Evolutionary conservation across 805 yeast genomes (phyloP).

Genomic region (Tetrapisispora pingtungensis): DNA sequence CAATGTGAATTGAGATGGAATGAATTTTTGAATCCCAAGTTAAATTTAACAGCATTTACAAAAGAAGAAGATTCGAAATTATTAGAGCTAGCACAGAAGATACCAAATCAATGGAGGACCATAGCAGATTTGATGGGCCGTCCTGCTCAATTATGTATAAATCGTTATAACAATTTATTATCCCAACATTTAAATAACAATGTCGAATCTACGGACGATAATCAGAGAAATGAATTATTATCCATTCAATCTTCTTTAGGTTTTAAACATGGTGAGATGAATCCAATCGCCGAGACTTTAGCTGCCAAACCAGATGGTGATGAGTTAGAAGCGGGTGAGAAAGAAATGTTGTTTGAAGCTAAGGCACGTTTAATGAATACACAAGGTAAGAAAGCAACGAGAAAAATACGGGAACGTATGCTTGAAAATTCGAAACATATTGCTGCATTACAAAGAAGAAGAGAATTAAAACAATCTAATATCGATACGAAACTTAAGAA

Average conservation of each 20-base stretch:
- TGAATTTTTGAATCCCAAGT: constrained; percentile 72
- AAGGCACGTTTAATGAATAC: constrained; percentile 84
- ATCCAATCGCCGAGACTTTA: constrained; percentile 61
- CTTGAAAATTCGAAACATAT: constrained; percentile 68
- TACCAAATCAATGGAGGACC: constrained; percentile 93
- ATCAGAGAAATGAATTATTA: constrained; percentile 9
- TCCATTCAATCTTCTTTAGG: constrained; percentile 32
- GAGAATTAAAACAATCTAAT: constrained; percentile 78
- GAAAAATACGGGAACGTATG: constrained; percentile 79
- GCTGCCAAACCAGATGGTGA: constrained; percentile 77
- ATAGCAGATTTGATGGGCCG: constrained; percentile 75
- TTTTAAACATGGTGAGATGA: constrained; percentile 44
- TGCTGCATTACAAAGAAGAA: constrained; percentile 65
- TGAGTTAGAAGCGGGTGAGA: constrained; percentile 76
- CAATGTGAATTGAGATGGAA: constrained; percentile 92
- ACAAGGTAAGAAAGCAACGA: constrained; percentile 86
- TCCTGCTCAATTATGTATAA: constrained; percentile 79
- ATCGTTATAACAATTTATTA: constrained; percentile 66
- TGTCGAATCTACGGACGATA: constrained; percentile 5
- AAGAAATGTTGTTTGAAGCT: constrained; percentile 92
- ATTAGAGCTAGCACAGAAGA: constrained; percentile 49
- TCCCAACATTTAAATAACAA: constrained; percentile 38
- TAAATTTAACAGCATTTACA: constrained; percentile 59
- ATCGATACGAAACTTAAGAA: constrained; percentile 41
- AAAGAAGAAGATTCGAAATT: constrained; percentile 67